These are phyloP conservation scores for Pythium biforme DNA, from an alignment of 352 stramenopile genomes.

Conservation along the genomic window DNA sequence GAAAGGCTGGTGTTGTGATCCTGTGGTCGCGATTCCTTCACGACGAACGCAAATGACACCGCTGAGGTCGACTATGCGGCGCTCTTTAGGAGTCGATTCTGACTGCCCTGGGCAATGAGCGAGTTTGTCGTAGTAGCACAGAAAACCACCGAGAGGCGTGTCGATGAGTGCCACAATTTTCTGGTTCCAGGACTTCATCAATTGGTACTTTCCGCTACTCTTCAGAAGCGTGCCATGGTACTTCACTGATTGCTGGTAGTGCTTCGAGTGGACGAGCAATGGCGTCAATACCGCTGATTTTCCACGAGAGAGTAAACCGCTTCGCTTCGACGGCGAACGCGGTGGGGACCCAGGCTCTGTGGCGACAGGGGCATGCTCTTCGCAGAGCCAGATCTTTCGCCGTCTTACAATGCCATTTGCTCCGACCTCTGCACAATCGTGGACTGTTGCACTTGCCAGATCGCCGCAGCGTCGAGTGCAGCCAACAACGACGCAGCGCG, in stretches of 20 bases:
- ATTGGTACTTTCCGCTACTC: conserved; percentile 47
- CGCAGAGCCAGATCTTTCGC: conserved; percentile 21
- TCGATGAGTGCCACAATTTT: conserved; percentile 62
- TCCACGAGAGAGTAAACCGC: conserved; percentile 26
- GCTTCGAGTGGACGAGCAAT: conserved; percentile 36
- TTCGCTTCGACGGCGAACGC: conserved; percentile 36
- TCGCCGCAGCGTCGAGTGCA: conserved; percentile 29
- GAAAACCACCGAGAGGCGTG: conserved; percentile 57
- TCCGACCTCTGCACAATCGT: neutral
- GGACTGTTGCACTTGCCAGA: neutral
- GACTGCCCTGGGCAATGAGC: conserved; percentile 56
- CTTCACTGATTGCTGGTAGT: conserved; percentile 55
- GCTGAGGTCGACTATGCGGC: conserved; percentile 65
- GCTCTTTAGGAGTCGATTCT: conserved; percentile 42
- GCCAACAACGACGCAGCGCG: conserved; percentile 52
- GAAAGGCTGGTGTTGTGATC: conserved; percentile 17
- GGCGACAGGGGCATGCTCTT: conserved; percentile 16
- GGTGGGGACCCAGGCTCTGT: conserved; percentile 23
- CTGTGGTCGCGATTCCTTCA: conserved; percentile 33
- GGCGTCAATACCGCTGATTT: conserved; percentile 28
- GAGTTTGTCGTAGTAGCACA: conserved; percentile 77
- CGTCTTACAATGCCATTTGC: neutral
- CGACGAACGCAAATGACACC: conserved; percentile 63
- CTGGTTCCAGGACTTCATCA: conserved; percentile 54
- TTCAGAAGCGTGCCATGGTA: conserved; percentile 64